Evolutionary conservation across 1,284 basidiomycete genomes (phyloP), one percentile per base, ranked within the genome.

Genomic region (Takashimella tepidaria): DNA sequence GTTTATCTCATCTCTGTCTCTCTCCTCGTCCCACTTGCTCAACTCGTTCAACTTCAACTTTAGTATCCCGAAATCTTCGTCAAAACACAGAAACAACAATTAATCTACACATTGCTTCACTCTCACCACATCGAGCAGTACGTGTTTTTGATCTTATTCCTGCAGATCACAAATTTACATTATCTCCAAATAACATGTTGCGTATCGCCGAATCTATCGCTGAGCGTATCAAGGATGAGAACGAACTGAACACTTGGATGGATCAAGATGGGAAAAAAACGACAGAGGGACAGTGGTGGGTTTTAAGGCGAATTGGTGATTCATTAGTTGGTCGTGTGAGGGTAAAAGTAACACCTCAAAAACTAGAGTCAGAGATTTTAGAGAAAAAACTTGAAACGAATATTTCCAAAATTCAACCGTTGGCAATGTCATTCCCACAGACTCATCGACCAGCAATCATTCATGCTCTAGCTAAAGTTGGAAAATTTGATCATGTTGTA

Each of bases 1-100:
- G 47, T 25, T 37, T 58, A 57, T 62, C 13, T 47, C 45, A 3
- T 13, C 10, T n/a, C 11, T 45, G 6, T 22, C 4, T 27, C 3
- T 11, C 11, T 23, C 16, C 11, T 40, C n/a, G 16, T 8, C 31
- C 31, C n/a, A n/a, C 31, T 37, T 8, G 10, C 31, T 37, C 31
- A 16, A 37, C 31, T 16, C 31, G 8, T 37, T 37, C 16, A 8
- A 37, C 31, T 16, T 37, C 31, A 16, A 37, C 31, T 37, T 37
- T 16, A n/a, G n/a, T n/a, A n/a, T n/a, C n/a, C n/a, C n/a, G n/a
- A n/a, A n/a, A n/a, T n/a, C n/a, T n/a, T n/a, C n/a, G n/a, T n/a
- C n/a, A n/a, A n/a, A n/a, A n/a, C n/a, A n/a, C n/a, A n/a, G n/a
- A n/a, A n/a, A n/a, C n/a, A n/a, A n/a, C n/a, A n/a, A n/a, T n/a